Percentiles rank a stretch among this genome's conserved stretches.
Evolutionary conservation across 176 grass and related monocot species (phyloP).

Genomic region (Bonia amplexicaulis): DNA sequence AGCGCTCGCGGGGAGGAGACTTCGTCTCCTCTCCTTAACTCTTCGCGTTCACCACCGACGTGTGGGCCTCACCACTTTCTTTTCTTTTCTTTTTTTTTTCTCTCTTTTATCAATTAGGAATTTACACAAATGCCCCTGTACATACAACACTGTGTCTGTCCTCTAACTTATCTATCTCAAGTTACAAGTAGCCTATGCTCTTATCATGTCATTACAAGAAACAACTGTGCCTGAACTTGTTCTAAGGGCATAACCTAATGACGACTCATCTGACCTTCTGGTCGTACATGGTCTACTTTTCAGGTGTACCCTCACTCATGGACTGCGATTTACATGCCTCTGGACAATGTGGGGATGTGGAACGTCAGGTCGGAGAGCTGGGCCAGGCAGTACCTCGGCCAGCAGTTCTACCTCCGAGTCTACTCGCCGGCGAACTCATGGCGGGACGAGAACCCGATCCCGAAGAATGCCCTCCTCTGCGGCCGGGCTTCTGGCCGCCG

Average conservation of each 20-base stretch:
- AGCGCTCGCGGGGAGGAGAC: too few species aligned
- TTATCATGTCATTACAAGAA: background rate
- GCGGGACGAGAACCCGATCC: conserved; percentile 93
- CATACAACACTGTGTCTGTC: background rate
- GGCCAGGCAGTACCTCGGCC: conserved; percentile 82
- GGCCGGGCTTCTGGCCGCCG: conserved; percentile 72
- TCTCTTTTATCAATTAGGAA: too few species aligned
- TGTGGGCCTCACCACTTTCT: too few species aligned
- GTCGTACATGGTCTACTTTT: background rate
- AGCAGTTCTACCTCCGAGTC: conserved; percentile 91
- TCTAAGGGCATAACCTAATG: background rate
- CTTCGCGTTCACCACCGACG: too few species aligned
- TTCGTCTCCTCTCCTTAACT: too few species aligned
- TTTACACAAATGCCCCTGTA: too few species aligned
- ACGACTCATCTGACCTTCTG: background rate
- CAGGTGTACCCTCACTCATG: conserved; percentile 90
- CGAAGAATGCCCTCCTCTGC: conserved; percentile 83
- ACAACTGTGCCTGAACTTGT: background rate
- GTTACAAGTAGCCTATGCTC: background rate
- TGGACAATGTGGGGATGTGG: conserved; percentile 98
- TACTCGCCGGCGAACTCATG: conserved; percentile 88
- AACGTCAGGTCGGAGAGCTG: conserved; percentile 92
- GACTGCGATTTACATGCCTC: conserved; percentile 87
- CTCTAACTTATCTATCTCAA: background rate
- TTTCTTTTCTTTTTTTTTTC: too few species aligned